Evolutionary conservation across 495 filamentous ascomycete genomes (phyloP), one percentile per base, ranked within the genome.

Genomic region (Usnea hakonensis): DNA sequence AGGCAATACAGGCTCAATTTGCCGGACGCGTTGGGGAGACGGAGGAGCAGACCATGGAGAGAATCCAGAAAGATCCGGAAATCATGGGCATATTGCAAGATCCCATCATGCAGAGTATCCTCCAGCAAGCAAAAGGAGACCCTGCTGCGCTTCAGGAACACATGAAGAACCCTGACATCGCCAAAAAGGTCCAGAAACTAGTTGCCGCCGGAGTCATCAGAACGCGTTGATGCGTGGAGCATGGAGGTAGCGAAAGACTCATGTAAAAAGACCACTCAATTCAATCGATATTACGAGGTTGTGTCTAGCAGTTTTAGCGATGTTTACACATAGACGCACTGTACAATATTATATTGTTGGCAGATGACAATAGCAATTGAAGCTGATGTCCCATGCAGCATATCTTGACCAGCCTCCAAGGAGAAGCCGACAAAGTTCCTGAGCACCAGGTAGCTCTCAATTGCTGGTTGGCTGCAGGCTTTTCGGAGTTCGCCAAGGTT

Each of bases 61-160:
- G 94, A 48, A 87, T 98, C 69, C 86, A 89, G 79, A 87, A 86
- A 60, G 95, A 98, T 72, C 94, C 94, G 6, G 92, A 97, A 87
- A 93, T 96, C 73, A 86, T 94, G 83, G 76, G 82, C 59, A 95
- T 97, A 70, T 87, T 97, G 71, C 84, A 88, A 72, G 95, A 97
- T 70, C 94, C 94, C 6, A 85, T 98, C 69, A 97, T 97, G 95
- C 90, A 97, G 74, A 89, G 87, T 71, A 98, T 97, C 67, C 85
- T 98, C 43, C 89, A 94, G 73, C 91, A 97, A 77, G 94, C 94
- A 55, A 96, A 97, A 79, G 85, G 84, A 53, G 90, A 97, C 72
- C 94, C 94, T 5, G 86, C 86, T 28, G 92, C 95, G 30, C 79
- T 99, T 68, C 86, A 91, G 66, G 92, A 97, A 69, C 94, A 99